A percentile compares a stretch with the other conserved stretches of the same genome.
Conservation (phyloP, 2,329 filamentous ascomycete species). For the Alternaria longipes region DNA sequence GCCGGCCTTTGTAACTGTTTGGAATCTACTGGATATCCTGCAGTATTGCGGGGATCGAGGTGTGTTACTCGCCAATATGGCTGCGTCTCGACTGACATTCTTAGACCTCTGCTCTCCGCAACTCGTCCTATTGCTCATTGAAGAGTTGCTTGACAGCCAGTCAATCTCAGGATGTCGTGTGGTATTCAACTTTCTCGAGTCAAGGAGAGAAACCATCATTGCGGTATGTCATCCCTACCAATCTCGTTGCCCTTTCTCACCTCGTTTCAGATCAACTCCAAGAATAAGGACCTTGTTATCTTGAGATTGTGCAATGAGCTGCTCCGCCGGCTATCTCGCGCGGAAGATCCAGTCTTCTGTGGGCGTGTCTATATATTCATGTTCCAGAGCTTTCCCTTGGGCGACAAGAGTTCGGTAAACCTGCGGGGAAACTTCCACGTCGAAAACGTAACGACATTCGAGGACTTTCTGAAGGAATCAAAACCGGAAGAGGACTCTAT, state of each 20-base stretch:
- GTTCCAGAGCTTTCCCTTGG: slow-evolving; percentile 96
- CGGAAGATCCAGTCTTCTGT: slow-evolving; percentile 96
- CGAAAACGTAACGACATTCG: slow-evolving; percentile 90
- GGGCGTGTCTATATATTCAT: slow-evolving; percentile 98
- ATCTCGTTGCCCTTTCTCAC: slow-evolving; percentile 32
- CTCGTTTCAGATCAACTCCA: slow-evolving; percentile 42
- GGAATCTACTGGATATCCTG: slow-evolving; percentile 94
- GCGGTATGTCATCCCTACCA: slow-evolving; percentile 62
- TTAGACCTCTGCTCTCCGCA: slow-evolving; percentile 73
- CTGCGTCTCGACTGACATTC: slow-evolving; percentile 11
- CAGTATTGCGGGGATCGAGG: slow-evolving; percentile 85
- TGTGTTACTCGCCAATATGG: slow-evolving; percentile 48
- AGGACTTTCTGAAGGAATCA: slow-evolving; percentile 61
- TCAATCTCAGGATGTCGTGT: slow-evolving; percentile 90
- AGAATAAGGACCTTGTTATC: slow-evolving; percentile 84
- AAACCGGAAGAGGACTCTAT: slow-evolving; percentile 63
- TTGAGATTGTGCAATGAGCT: slow-evolving; percentile 95
- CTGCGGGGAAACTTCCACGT: slow-evolving; percentile 93
- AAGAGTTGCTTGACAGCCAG: slow-evolving; percentile 95
- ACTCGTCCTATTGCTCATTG: slow-evolving; percentile 87
- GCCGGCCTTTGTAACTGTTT: slow-evolving; percentile 81
- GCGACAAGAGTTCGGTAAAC: slow-evolving; percentile 97
- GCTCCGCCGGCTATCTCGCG: slow-evolving; percentile 89
- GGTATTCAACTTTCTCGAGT: slow-evolving; percentile 95
- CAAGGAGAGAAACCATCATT: slow-evolving; percentile 86